Base-by-base conservation (phyloP, 257 asterid species). In the Penstemon barbatus region DNA sequence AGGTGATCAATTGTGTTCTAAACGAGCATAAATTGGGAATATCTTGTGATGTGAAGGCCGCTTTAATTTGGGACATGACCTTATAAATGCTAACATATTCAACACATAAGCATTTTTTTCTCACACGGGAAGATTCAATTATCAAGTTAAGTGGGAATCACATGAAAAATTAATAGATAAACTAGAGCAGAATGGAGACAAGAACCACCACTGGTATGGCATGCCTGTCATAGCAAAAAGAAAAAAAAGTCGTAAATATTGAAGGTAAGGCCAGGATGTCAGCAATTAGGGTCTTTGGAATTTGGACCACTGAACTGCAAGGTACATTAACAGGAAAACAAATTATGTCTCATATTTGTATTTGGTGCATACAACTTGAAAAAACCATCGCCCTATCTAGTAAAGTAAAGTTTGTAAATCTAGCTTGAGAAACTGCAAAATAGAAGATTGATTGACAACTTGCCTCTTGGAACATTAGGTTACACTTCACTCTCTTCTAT, bases 311-410 rank as follows among this genome's bases (percentile, higher is more conserved):
- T 39, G 36, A 42, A 60, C 8, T 3, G 51, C 8, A 37, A 4
- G 49, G 38, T 60, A 12, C 43, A 25, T 18, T 12, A 38, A 52
- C 49, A 65, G 37, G 48, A 65, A 25, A 25, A 25, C 33, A 25
- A 25, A 25, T 25, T 25, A 25, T 25, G 33, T 25, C 33, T 25
- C 33, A 25, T 53, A 41, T 52, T 12, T 46, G 56, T 63, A 44
- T 13, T 0, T 19, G 6, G 46, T 37, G 36, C 39, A 38, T 37
- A 38, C 39, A 65, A 15, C 51, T 8, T 3, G 38, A 50, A 39
- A 52, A 65, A 39, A 50, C 70, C 44, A 65, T 4, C 59, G 6
- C n/a, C 58, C n/a, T 50, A 49, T n/a, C 59, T 33, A 50, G 18
- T 15, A 15, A 15, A 15, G 18, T 52, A 11, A 59, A 59, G 49